Conservation (phyloP, 768 basidiomycete species). For the Auriscalpium orientale region DNA sequence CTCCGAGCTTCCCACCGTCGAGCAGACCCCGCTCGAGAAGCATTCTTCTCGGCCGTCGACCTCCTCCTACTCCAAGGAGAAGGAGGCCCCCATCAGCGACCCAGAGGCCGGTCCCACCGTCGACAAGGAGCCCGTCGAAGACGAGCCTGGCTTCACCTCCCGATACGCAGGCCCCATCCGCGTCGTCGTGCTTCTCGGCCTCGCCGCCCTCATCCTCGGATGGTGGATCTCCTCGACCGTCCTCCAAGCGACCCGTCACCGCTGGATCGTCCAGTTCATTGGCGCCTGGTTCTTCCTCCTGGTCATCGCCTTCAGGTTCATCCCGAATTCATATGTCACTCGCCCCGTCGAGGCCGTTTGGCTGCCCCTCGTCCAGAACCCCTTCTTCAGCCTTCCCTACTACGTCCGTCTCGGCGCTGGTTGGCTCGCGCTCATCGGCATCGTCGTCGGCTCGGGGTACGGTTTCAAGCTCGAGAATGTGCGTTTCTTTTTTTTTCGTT, state of each 20-base stretch:
- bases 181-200: conserved; percentile 35
- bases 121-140: conserved; percentile 8
- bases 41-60: conserved; percentile 17
- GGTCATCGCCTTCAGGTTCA: conserved; percentile 78
- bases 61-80: conserved; percentile 20
- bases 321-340: conserved; percentile 63
- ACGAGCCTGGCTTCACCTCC: conserved; percentile 2
- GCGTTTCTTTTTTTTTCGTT: conserved; percentile 14
- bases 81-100: conserved; percentile 12
- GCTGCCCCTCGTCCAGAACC: conserved; percentile 54
- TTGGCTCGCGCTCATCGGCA: conserved; percentile 68
- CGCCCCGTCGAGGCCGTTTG: conserved; percentile 68
- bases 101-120: not conserved
- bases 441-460: conserved; percentile 83
- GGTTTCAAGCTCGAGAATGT: conserved; percentile 62
- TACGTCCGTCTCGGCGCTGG: conserved; percentile 54
- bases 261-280: conserved; percentile 79
- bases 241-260: conserved; percentile 58
- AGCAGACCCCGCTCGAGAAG: conserved; percentile 8
- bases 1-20: not conserved
- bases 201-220: conserved; percentile 60
- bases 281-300: conserved; percentile 79
- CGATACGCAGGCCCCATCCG: conserved; percentile 16
- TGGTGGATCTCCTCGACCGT: conserved; percentile 84
- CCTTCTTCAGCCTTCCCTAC: conserved; percentile 57